Base-by-base conservation (phyloP, 2,329 filamentous ascomycete species). In the Volutella citrinella region DNA sequence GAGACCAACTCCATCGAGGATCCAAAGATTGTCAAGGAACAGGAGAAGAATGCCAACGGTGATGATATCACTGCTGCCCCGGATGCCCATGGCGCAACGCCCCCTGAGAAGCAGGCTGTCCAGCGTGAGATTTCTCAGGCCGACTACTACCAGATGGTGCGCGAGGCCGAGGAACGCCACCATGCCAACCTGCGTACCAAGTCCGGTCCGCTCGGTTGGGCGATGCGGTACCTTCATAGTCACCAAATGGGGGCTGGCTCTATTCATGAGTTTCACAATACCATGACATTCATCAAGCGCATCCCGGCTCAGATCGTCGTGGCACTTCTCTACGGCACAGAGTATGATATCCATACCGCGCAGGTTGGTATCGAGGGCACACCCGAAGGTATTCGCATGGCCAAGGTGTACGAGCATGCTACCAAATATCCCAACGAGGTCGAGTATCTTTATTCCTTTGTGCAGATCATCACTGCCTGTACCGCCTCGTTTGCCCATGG, bases 261-360 rank as follows among this genome's bases (percentile, higher is more conserved):
- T 52, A 74, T 90, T 44, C 87, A 91, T 65, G 86, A 91, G 64
- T 49, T 72, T 14, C 69, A 80, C 63, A 91, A 91, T 70, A 65
- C 89, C 42, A 74, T 72, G 55, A 73, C 74, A 30, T 40, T 81
- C 15, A 17, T 69, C 40, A 82, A 78, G 63, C 83, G 85, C 15
- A 55, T 90, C 9, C 86, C 86, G 1, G 84, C 87, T 30, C 73
- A 74, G 61, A 57, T 86, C 42, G 70, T 80, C 26, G 70, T 68
- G 45, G 84, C 71, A 35, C 55, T 69, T 12, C 74, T 89, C 32
- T 91, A 91, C 57, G 87, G 87, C 59, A 57, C 83, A 17, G 71
- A 90, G 71, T 91, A 90, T 65, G 86, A 91, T 49, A 91, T 90
- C 52, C 85, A 90, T 70, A 73, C 76, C 30, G 82, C 83, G 5